Base-by-base conservation (phyloP, 177 flowering plant species). In the Vitis hybrid region DNA sequence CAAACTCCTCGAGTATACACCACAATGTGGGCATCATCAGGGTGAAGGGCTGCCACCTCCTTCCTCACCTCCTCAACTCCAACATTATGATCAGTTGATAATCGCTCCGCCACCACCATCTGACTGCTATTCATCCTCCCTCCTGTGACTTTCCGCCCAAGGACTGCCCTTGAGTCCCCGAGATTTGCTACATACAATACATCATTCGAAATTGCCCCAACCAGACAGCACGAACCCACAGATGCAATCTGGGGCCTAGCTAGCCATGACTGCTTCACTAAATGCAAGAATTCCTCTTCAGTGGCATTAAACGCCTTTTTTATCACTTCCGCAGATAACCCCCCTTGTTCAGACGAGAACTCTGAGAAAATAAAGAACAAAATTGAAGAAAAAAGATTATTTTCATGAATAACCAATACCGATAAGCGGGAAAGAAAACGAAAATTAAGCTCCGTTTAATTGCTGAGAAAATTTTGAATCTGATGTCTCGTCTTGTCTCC, bases 11-110 rank as follows among this genome's bases (percentile, higher is more conserved):
- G 84, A 29, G 65, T 73, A 51, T 69, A 67, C 14, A 79, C 76
- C 14, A 85, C 86, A 61, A 83, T 65, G 55, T 81, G 75, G 1
- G 84, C 39, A 76, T 85, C 88, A 68, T 85, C 84, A n/a, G 88
- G 88, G 53, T 85, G 83, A 51, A 83, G 83, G 3, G 84, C 82
- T 56, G 56, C 72, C 45, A 85, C 81, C 66, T 85, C 86, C 71
- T 79, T 83, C 75, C 88, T 80, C 53, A 85, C 84, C 64, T 80
- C 83, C 73, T 81, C 80, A 51, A 77, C 75, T 3, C 68, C 73
- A 48, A 81, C 88, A 76, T 85, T 85, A 68, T 83, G 88, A 76
- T 83, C 88, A 5, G 78, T 79, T 0, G 84, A 72, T 50, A 85
- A 64, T 19, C 84, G 64, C 68, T 83, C 83, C 0, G 84, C 83